These are phyloP conservation scores for Saccharomycopsis javanensis DNA, from an alignment of 805 yeast species.

Conservation along the genomic window DNA sequence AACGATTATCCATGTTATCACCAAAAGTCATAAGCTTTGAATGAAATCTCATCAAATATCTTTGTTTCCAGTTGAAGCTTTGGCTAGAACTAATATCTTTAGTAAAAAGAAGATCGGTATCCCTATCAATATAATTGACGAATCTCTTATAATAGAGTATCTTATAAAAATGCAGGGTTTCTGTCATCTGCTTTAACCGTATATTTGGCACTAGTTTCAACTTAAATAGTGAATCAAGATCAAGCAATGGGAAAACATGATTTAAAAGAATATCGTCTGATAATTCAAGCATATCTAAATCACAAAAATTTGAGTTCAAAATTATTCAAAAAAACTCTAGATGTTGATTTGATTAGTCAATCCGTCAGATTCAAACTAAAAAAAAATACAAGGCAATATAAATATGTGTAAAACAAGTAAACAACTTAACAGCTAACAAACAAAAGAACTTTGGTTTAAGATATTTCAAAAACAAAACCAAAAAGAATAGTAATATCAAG, in stretches of 20 bases:
- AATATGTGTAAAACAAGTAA: no score
- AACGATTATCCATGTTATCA: neutral
- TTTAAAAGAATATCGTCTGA: neutral
- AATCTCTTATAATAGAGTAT: neutral
- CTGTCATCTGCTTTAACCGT: neutral
- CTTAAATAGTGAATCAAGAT: neutral
- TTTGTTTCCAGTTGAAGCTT: neutral
- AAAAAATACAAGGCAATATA: neutral
- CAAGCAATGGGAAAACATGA: neutral
- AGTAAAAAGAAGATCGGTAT: neutral
- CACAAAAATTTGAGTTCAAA: neutral
- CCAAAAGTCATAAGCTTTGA: neutral
- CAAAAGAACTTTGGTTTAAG: no score
- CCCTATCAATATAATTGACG: neutral
- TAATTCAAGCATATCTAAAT: neutral
- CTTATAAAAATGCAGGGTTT: neutral
- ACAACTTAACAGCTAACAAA: no score
- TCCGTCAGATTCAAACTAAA: neutral
- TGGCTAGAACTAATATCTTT: neutral
- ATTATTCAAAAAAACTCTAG: no score
- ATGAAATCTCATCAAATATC: conserved; percentile 1
- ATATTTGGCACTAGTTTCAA: neutral
- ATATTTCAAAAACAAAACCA: no score
- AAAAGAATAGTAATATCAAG: no score
- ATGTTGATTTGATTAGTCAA: no score